Evolutionary conservation across 305 asterid species (phyloP).

Genomic region (Fraxinus paxiana): DNA sequence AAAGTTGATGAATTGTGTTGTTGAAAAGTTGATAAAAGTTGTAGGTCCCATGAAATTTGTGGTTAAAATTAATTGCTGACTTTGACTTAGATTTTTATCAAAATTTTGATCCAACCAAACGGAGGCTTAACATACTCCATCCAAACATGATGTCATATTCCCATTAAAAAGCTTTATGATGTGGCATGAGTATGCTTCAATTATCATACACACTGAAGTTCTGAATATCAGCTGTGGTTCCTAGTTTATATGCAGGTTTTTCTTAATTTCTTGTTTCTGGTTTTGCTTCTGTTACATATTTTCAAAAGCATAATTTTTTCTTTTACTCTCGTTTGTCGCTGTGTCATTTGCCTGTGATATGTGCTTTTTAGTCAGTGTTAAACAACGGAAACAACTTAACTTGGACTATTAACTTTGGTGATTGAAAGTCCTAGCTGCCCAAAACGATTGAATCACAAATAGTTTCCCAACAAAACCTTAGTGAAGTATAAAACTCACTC

Average conservation of each 20-base stretch:
- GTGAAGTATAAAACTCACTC: not conserved
- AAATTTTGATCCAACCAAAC: not conserved
- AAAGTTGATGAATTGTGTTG: not conserved
- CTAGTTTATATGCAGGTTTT: not conserved
- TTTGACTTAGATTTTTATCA: not conserved
- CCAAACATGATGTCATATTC: not conserved
- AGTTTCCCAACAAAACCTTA: constrained; percentile 3
- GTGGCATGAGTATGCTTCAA: not conserved
- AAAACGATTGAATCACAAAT: not conserved
- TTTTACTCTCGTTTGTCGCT: not conserved
- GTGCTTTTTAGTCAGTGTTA: not conserved
- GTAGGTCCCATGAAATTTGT: not conserved
- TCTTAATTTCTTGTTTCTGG: not conserved
- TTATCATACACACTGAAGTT: not conserved
- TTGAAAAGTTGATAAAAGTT: not conserved
- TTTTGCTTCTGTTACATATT: not conserved
- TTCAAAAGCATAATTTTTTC: not conserved
- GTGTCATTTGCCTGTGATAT: not conserved
- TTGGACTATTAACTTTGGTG: not conserved
- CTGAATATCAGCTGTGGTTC: not conserved
- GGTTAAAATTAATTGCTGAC: not conserved
- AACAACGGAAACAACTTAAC: not conserved
- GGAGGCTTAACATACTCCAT: not conserved
- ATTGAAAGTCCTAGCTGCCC: constrained; percentile 1
- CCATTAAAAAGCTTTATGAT: not conserved